phyloP scores from a whole-genome alignment of 805 yeast genomes.

The Candida schatavii region DNA sequence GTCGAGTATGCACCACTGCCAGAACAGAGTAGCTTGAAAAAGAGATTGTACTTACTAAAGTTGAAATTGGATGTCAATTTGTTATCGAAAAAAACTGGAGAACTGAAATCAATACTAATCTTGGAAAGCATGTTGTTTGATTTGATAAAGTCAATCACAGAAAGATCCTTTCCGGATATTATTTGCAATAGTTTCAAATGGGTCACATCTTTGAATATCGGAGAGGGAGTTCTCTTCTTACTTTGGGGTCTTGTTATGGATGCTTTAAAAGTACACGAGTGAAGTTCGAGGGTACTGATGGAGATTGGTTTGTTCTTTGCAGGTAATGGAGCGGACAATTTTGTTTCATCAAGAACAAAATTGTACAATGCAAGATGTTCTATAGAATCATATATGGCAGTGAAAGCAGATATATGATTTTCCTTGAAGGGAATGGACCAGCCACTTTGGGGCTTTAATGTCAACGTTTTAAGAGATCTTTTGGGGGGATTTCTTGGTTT shows the following conservation, averaged over 20 bases:
- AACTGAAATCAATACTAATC: slow-evolving; percentile 47
- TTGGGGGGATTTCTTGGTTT: slow-evolving; percentile 9
- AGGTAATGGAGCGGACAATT: slow-evolving; percentile 19
- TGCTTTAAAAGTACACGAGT: slow-evolving; percentile 20
- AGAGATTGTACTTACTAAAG: slow-evolving; percentile 26
- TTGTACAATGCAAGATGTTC: slow-evolving; percentile 43
- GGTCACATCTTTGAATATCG: slow-evolving; percentile 40
- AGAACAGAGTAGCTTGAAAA: slow-evolving; percentile 33
- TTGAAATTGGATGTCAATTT: slow-evolving; percentile 22
- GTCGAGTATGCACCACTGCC: slow-evolving; percentile 28
- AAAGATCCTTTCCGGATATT: slow-evolving; percentile 44
- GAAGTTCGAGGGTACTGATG: slow-evolving; percentile 15
- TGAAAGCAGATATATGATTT: slow-evolving; percentile 44
- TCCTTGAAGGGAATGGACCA: slow-evolving; percentile 52
- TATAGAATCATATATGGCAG: slow-evolving; percentile 37
- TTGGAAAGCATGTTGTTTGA: slow-evolving; percentile 29
- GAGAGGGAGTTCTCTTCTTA: slow-evolving; percentile 13
- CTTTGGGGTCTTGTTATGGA: slow-evolving; percentile 11
- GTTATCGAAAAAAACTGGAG: slow-evolving; percentile 39
- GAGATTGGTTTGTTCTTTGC: slow-evolving; percentile 17
- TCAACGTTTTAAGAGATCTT: slow-evolving; percentile 30
- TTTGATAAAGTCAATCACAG: slow-evolving; percentile 47
- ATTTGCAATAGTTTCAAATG: slow-evolving; percentile 37
- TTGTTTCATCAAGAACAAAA: slow-evolving; percentile 46
- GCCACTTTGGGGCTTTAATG: slow-evolving; percentile 42